Evolutionary conservation across 306 rosid species (phyloP).

Genomic region (Castanospermum australe): DNA sequence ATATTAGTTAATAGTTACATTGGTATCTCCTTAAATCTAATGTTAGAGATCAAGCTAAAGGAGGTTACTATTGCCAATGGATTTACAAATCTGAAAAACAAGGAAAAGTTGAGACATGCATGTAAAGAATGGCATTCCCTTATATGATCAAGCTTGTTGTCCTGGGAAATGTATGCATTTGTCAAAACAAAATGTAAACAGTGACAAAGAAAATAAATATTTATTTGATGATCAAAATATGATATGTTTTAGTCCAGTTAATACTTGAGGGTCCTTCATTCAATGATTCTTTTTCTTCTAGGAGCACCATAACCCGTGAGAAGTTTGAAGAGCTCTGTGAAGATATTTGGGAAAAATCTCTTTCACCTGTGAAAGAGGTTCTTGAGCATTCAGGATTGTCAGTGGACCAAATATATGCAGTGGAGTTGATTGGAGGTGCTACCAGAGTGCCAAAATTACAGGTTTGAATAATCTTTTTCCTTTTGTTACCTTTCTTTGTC

Average conservation of each 20-base stretch:
- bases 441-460: constrained; percentile 96
- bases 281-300: constrained; percentile 34
- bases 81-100: not conserved
- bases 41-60: not conserved
- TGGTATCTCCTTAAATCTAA: not conserved
- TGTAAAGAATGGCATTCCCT: not conserved
- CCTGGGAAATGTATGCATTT: not conserved
- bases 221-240: not conserved
- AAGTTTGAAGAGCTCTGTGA: constrained; percentile 91
- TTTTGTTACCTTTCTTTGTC: constrained; percentile 2
- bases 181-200: not conserved
- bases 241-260: not conserved
- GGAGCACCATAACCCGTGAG: constrained; percentile 94
- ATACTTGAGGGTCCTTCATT: constrained; percentile 13
- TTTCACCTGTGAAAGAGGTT: constrained; percentile 74
- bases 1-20: not conserved
- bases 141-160: constrained; percentile 1
- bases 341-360: constrained; percentile 93
- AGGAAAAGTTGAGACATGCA: not conserved
- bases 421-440: constrained; percentile 96
- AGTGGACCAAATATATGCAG: constrained; percentile 74
- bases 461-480: constrained; percentile 54
- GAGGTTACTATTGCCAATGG: not conserved
- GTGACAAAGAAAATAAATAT: constrained; percentile 1
- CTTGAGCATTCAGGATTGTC: constrained; percentile 68